Conservation (phyloP, 345 rosid species). For the Hibiscus tridactylites region DNA sequence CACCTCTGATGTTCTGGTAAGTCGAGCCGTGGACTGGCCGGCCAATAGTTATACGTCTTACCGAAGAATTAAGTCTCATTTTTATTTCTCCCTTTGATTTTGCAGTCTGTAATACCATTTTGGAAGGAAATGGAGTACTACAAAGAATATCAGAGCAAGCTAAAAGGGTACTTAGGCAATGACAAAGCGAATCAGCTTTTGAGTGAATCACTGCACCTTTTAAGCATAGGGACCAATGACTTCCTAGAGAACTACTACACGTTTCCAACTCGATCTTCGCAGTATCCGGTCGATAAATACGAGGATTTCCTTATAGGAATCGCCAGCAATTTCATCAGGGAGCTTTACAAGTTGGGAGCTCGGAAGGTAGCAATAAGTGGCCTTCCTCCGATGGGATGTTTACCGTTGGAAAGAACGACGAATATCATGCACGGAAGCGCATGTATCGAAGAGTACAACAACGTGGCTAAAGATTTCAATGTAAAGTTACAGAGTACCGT, state of each 20-base stretch:
- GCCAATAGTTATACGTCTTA: background rate
- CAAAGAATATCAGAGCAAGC: slow-evolving; percentile 52
- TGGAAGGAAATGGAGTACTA: slow-evolving; percentile 77
- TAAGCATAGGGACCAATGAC: slow-evolving; percentile 84
- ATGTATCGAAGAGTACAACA: slow-evolving; percentile 53
- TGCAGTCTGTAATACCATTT: slow-evolving; percentile 76
- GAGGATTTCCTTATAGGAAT: slow-evolving; percentile 44
- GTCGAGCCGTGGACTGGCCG: slow-evolving; percentile 20
- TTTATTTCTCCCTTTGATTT: slow-evolving; percentile 9
- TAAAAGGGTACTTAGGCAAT: slow-evolving; percentile 43
- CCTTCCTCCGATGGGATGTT: slow-evolving; percentile 79
- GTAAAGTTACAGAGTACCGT: slow-evolving; percentile 29
- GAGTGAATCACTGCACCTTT: slow-evolving; percentile 49
- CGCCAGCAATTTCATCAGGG: slow-evolving; percentile 43
- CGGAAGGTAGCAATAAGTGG: slow-evolving; percentile 50
- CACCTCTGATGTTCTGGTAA: slow-evolving; percentile 66
- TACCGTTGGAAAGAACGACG: slow-evolving; percentile 74
- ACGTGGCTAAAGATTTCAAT: slow-evolving; percentile 58
- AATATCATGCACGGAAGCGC: slow-evolving; percentile 32
- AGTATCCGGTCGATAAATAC: slow-evolving; percentile 41
- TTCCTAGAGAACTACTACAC: slow-evolving; percentile 69
- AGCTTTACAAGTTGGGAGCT: slow-evolving; percentile 60
- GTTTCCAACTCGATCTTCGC: slow-evolving; percentile 28
- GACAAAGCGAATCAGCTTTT: slow-evolving; percentile 42
- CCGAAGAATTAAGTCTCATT: background rate